These are phyloP conservation scores for Fusarium sp. DNA, from an alignment of 2,329 filamentous ascomycete genomes.

Conservation along the genomic window DNA sequence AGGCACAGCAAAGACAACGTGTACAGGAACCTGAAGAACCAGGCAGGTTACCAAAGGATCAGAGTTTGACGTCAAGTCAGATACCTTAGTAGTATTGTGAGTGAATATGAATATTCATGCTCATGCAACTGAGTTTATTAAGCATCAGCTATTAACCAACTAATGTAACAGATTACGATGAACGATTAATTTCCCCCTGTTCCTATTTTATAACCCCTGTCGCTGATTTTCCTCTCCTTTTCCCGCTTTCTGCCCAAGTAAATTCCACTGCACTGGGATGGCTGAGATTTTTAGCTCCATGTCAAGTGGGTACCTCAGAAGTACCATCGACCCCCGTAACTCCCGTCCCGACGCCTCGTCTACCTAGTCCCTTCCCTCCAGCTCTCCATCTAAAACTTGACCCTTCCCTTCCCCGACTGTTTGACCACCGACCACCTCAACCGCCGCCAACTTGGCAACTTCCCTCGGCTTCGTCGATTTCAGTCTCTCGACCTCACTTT, in stretches of 20 bases:
- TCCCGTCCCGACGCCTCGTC: conserved; percentile 25
- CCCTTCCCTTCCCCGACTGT: conserved; percentile 37
- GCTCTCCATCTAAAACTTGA: conserved; percentile 33
- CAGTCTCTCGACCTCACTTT: conserved; percentile 10
- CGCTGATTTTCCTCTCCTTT: conserved; percentile 32
- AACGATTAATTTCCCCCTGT: conserved; percentile 37
- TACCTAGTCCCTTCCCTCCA: conserved; percentile 23
- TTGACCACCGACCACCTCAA: conserved; percentile 9
- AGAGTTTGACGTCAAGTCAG: conserved; percentile 2
- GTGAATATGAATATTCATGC: conserved; percentile 6
- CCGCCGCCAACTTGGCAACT: conserved; percentile 35
- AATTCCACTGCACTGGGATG: conserved; percentile 34
- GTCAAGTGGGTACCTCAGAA: conserved; percentile 28
- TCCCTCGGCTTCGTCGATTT: conserved; percentile 33
- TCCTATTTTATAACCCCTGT: conserved; percentile 25
- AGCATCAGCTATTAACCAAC: conserved; percentile 1
- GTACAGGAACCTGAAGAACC: conserved; percentile 10
- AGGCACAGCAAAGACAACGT: conserved; percentile 32
- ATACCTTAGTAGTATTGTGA: no score
- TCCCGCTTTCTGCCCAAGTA: conserved; percentile 16
- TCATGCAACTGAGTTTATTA: conserved; percentile 8
- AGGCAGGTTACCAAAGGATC: conserved; percentile 6
- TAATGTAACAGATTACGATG: conserved; percentile 33
- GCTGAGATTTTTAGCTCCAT: conserved; percentile 26
- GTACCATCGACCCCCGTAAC: conserved; percentile 37